Base-by-base conservation (phyloP, 2,329 filamentous ascomycete genomes). In the Cercospora nicotianae region DNA sequence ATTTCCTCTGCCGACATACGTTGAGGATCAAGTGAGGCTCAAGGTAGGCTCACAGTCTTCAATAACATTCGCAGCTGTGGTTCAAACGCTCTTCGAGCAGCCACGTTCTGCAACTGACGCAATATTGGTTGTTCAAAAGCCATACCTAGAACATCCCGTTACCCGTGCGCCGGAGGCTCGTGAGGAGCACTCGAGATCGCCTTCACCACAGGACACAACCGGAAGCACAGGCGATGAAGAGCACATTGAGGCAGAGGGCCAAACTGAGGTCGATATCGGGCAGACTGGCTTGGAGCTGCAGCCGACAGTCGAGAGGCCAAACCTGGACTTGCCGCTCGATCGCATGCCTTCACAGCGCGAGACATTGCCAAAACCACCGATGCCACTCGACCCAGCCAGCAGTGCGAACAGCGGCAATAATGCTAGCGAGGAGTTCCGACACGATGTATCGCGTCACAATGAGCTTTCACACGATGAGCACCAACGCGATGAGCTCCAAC, bases 141-240 rank as follows among this genome's bases (percentile, higher is more conserved):
- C 66, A 18, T 70, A 70, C 18, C 8, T 67, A 20, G 30, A 58
- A 13, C 10, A 48, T 33, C 48, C 42, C 3, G 12, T 26, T 7
- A 3, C 23, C 18, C 28, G 42, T n/a, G 5, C 26, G 2, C 18
- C 30, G 26, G 4, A 5, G 20, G 13, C 20, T 2, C 30, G 3
- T 12, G 45, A 28, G 10, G 31, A 23, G 0, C 7, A 30, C 9
- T 31, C 48, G 26, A 64, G 42, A 28, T n/a, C 36, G 30, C 12
- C 36, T 33, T 20, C 26, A 8, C 60, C 5, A 30, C 18, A 45
- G 23, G 26, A 18, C n/a, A 62, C 36, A 18, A 3, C 23, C 63
- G 75, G 73, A 77, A 79, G 26, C 66, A 60, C 59, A 72, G 3
- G 74, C 12, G 65, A 68, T 65, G 77, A 78, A 2, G 74, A 75